A percentile compares a stretch with the other conserved stretches of the same genome.
Conservation (phyloP, 257 asterid genomes). For the Thymus mandschuricus region DNA sequence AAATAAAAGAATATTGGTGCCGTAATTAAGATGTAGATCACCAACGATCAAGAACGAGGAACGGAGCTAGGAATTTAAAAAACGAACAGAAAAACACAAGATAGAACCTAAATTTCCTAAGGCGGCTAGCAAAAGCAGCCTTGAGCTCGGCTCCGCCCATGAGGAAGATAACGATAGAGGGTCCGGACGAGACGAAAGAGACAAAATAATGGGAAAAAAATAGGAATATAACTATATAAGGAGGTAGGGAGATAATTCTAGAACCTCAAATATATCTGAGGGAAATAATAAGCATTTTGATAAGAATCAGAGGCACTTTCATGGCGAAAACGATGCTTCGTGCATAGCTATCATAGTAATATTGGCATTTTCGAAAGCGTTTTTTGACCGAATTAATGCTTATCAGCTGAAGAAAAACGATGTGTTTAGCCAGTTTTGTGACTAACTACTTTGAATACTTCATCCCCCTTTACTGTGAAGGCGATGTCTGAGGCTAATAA, state of each 20-base stretch:
- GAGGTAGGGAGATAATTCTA: not conserved
- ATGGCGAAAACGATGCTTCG: constrained; percentile 31
- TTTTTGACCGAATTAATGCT: constrained; percentile 31
- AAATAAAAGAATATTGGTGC: not conserved
- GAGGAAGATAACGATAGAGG: too few species aligned
- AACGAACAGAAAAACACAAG: not conserved
- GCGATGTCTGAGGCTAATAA: constrained; percentile 34
- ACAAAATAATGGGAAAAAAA: not conserved
- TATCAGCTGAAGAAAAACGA: constrained; percentile 29
- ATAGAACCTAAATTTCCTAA: too few species aligned
- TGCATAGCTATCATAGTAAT: not conserved
- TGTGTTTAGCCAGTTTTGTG: constrained; percentile 21
- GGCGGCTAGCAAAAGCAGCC: too few species aligned
- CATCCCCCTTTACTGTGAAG: constrained; percentile 42
- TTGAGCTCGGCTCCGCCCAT: too few species aligned
- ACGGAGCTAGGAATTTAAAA: too few species aligned
- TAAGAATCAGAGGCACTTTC: constrained; percentile 39
- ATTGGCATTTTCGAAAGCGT: constrained; percentile 31
- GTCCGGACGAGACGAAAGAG: not conserved
- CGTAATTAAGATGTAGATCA: not conserved
- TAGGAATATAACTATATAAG: too few species aligned
- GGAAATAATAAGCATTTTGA: constrained; percentile 19
- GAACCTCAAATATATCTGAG: not conserved
- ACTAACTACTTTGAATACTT: constrained; percentile 56
- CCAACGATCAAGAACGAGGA: not conserved